Base-by-base conservation (phyloP, 1,139 yeast genomes). In the Suhomyces chickasaworum region DNA sequence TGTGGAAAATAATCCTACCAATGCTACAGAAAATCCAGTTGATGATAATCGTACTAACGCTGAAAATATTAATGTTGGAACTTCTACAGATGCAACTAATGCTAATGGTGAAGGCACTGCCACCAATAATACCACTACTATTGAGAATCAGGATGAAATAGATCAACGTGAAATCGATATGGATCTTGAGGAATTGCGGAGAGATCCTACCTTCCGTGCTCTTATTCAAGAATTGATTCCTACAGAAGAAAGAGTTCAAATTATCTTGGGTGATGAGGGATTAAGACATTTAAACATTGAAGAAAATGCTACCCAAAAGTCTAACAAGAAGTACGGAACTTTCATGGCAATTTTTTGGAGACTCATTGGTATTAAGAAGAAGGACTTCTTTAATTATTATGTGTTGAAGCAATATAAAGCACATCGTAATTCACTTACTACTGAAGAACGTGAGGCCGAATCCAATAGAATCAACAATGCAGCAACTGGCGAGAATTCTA, bases 341-440 rank as follows among this genome's bases (percentile, higher is more conserved):
- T 54, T 75, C 44, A 68, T 68, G 55, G 56, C 62, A n/a, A 15
- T 77, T 0, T 77, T 78, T 61, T 83, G 86, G 85, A 61, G 59
- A 39, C 17, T 78, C 3, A 78, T 83, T 83, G 86, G 86, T 1
- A 71, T 83, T 35, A 54, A 71, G 1, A 70, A 60, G 45, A 52
- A 57, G 1, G 81, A 82, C 53, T 56, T 83, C 42, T 75, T 71
- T 56, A 70, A 80, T 59, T 77, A 81, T 69, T 80, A 78, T 17
- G 81, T 81, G 16, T 60, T 81, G 38, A 58, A 61, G 20, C 29
- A 35, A n/a, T 35, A 21, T n/a, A 35, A 21, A 13, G 20, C 37
- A 3, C 54, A 56, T 21, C 29, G 33, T 15, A 36, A 29, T 25
- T 12, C 17, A 3, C 21, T 10, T 10, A 10, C 34, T 6, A 15